phyloP scores from a whole-genome alignment of 257 asterid species.

The Solanum bulbocastanum region DNA sequence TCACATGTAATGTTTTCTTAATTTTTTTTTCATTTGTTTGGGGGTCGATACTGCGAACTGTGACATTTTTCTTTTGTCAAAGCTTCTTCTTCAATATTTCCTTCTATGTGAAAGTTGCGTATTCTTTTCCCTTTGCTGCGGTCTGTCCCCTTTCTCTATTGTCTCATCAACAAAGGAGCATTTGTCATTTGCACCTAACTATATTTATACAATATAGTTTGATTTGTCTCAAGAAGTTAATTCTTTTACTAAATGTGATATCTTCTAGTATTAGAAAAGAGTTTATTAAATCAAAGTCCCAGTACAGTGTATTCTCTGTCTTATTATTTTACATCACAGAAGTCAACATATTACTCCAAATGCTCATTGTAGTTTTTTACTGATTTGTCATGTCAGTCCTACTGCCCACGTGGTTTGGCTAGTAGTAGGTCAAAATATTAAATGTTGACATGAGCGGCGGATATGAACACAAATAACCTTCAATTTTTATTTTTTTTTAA shows the following conservation, averaged over 20 bases:
- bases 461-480: background rate
- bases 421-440: background rate
- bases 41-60: background rate
- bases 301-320: background rate
- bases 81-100: background rate
- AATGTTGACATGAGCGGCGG: background rate
- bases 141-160: background rate
- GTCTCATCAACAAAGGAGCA: background rate
- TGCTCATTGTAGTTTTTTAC: background rate
- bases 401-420: background rate
- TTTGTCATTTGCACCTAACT: background rate
- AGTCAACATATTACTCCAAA: background rate
- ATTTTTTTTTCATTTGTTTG: background rate
- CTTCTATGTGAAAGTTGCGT: background rate
- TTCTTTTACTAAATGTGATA: background rate
- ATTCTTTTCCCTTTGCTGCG: background rate
- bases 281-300: background rate
- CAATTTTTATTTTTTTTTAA: background rate
- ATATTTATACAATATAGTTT: background rate
- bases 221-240: background rate
- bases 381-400: background rate
- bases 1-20: background rate
- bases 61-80: background rate
- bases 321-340: background rate
- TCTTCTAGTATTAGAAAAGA: background rate